Evolutionary conservation across 768 basidiomycete species (phyloP), one percentile per base, ranked within the genome.

Genomic region (Leccinum longicurvipes): DNA sequence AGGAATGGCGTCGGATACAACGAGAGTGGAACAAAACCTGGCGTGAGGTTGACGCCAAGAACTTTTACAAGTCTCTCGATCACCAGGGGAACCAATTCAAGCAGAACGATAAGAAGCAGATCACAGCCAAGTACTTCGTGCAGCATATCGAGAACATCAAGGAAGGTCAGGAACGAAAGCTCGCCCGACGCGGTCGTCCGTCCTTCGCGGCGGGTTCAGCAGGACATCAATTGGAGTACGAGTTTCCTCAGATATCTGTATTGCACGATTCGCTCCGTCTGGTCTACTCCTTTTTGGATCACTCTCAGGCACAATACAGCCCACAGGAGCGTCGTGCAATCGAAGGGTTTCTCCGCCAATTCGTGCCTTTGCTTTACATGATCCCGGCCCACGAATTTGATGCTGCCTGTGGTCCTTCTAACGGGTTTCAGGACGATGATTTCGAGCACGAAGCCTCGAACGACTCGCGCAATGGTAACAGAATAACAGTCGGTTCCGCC

Each of bases 41-140:
- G 97, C 81, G 93, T 50, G 96, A 98, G 70, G 89, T 95, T 48
- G 93, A 99, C 65, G 87, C 88, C 54, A 94, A 93, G 75, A 98
- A 98, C 76, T 98, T 95, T 69, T 96, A 97, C 84, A 98, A 96
- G 74, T 88, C 89, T 28, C 84, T 98, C 49, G 97, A 99, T 69
- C 93, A 97, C 67, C 95, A 97, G 70, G 95, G 93, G 17, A 90
- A 91, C 70, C 84, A 81, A 56, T 97, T 96, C 84, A 98, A 98
- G 76, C 80, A 80, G 55, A 95, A 93, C 71, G 97, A 99, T 79
- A 98, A 98, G 82, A 92, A 92, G 73, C 82, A 80, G 56, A 89
- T 94, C 66, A 93, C 89, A 7, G 79, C 89, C 42, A 94, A 92
- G 68, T 75, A 85, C 60, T 91, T 96, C 65, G 85, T 93, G 28